Conservation (phyloP, 2,329 filamentous ascomycete species). For the Venturia aucupariae region DNA sequence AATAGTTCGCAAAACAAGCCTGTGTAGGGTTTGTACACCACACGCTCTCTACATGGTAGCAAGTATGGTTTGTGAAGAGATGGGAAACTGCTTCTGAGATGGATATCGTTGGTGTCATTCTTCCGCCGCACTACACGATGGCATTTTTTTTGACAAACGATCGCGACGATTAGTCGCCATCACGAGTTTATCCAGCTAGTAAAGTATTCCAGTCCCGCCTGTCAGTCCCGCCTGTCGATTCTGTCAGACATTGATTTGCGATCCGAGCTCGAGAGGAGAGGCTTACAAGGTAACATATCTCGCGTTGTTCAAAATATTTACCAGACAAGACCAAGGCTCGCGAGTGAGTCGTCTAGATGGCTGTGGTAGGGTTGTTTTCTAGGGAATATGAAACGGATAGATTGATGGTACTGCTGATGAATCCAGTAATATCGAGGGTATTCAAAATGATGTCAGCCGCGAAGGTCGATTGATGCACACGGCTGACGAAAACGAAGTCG, state of each 20-base stretch:
- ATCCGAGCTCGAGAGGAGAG: neutral
- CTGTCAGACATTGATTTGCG: neutral
- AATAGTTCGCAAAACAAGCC: neutral
- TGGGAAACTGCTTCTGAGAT: neutral
- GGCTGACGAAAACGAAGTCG: neutral
- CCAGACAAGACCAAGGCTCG: neutral
- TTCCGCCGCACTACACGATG: neutral
- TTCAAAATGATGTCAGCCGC: neutral
- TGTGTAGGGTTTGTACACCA: neutral
- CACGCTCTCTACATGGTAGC: neutral
- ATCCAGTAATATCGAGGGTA: neutral
- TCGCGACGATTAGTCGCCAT: neutral
- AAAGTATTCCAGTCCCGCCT: neutral
- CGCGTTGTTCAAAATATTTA: neutral
- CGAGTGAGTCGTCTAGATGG: neutral
- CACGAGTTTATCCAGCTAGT: neutral
- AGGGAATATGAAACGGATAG: neutral
- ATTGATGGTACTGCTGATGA: neutral
- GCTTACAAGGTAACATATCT: neutral
- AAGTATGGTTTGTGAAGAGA: no score
- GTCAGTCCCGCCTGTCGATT: neutral
- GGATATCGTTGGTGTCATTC: neutral
- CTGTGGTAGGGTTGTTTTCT: neutral
- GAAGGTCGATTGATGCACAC: neutral
- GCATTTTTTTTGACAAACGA: neutral